phyloP scores from a whole-genome alignment of 768 basidiomycete genomes.

The Phallus indusiatus region DNA sequence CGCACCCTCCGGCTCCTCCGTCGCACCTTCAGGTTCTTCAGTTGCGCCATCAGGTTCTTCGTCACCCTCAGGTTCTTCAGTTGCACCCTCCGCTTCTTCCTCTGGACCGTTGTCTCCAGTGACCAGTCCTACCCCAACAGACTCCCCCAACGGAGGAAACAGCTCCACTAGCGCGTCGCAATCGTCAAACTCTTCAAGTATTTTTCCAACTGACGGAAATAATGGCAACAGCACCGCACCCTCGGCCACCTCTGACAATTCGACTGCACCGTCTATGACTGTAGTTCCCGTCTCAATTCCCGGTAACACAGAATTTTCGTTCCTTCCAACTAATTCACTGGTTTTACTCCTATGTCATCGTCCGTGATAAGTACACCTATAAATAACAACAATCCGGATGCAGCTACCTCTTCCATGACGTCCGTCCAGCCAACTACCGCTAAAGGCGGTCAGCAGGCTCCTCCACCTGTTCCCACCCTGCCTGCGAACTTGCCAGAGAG shows the following conservation, averaged over 20 bases:
- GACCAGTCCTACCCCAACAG: neutral
- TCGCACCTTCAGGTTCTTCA: slow-evolving; percentile 10
- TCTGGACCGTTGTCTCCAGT: no score
- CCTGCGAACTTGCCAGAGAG: slow-evolving; percentile 51
- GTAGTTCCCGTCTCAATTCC: slow-evolving; percentile 11
- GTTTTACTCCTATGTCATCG: slow-evolving; percentile 14
- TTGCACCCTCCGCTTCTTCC: neutral
- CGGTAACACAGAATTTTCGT: slow-evolving; percentile 24
- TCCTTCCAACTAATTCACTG: slow-evolving; percentile 26
- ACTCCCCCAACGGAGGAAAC: neutral
- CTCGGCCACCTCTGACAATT: slow-evolving; percentile 5
- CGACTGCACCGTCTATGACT: slow-evolving; percentile 12
- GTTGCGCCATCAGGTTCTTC: neutral
- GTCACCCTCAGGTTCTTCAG: neutral
- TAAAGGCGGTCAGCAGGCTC: slow-evolving; percentile 15
- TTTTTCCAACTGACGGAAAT: neutral
- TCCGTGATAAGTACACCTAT: slow-evolving; percentile 14
- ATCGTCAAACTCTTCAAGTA: neutral
- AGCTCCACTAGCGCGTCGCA: neutral
- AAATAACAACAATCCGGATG: slow-evolving; percentile 30
- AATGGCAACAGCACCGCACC: neutral
- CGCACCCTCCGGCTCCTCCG: slow-evolving; percentile 12
- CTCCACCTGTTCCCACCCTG: slow-evolving; percentile 28
- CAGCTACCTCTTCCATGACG: slow-evolving; percentile 14
- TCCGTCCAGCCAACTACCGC: slow-evolving; percentile 18